Evolutionary conservation across 1,284 basidiomycete species (phyloP), one percentile per base, ranked within the genome.

Genomic region (Ustilago hordei): DNA sequence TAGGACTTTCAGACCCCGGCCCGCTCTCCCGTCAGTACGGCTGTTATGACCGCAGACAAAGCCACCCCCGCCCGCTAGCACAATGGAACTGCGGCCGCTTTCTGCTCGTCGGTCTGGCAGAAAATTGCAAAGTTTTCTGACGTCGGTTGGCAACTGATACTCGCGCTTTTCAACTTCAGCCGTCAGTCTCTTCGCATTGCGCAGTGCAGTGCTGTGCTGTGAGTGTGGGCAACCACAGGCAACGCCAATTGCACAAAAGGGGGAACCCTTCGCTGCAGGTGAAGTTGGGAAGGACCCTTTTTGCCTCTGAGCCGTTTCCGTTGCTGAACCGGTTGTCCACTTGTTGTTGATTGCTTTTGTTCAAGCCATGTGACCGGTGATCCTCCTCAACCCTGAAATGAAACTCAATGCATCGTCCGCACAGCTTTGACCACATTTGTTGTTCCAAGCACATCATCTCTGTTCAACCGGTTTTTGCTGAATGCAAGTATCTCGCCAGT

Each of bases 251-350:
- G 45, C 45, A 3, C 23, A 5, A 48, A 48, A 48, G 45, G 45
- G 45, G 45, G 28, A 48, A 48, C 45, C 45, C 23, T 48, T 48
- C 45, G 45, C 45, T 48, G 45, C 45, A 48, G 39, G 39, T 41
- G 7, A 41, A 3, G 23, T 28, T 28, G 23, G 3, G 23, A 28
- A 28, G 19, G 45, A 48, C 45, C 45, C 45, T 48, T 48, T 19
- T 7, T 48, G 45, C 45, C 19, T 41, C 39, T 48, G 45, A 19
- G 45, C 19, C 1, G 6, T 48, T 48, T 48, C 45, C 13, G 45
- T 23, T 19, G 13, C 5, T 38, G 8, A 9, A 3, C 2, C 39
- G 15, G 39, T 15, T 48, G 45, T 8, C 19, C 45, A 28, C 5
- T 48, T 4, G 3, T 13, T 41, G 11, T 41, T 41, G 39, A 41